Conservation (phyloP, 1,284 basidiomycete species). For the Sanghuangporus baumii region DNA sequence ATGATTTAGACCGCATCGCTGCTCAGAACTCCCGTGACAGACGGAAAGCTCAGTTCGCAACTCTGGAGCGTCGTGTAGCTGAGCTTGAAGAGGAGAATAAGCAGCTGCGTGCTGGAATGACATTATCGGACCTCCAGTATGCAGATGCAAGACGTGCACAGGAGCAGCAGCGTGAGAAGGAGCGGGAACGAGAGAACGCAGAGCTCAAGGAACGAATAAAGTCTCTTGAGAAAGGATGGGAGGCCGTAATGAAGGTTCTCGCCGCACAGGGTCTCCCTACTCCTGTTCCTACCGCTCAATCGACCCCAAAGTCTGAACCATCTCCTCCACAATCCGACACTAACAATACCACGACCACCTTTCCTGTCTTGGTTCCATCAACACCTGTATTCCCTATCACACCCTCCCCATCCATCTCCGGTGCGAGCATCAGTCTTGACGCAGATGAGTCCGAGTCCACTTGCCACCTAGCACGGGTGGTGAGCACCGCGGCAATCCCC, state of each 20-base stretch:
- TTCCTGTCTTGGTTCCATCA: conserved; percentile 29
- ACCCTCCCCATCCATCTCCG: conserved; percentile 24
- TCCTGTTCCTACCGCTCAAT: conserved; percentile 23
- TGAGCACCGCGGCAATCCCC: conserved; percentile 55
- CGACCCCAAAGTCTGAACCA: conserved; percentile 23
- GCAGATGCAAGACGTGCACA: conserved; percentile 25
- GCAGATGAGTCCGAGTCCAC: conserved; percentile 48
- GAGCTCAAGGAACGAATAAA: conserved; percentile 69
- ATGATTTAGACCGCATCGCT: conserved; percentile 50
- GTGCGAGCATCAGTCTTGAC: conserved; percentile 22
- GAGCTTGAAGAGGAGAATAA: conserved; percentile 44
- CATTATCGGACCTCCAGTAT: conserved; percentile 26
- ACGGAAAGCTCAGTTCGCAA: conserved; percentile 67
- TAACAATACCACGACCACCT: conserved; percentile 28
- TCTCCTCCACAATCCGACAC: conserved; percentile 20
- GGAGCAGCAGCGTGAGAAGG: conserved; percentile 40
- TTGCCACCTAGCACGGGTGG: conserved; percentile 95
- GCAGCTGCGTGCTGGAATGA: conserved; percentile 35
- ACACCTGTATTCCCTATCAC: conserved; percentile 28
- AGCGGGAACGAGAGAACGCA: conserved; percentile 62
- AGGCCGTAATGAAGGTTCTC: conserved; percentile 68
- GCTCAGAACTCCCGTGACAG: conserved; percentile 81
- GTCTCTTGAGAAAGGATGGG: conserved; percentile 74
- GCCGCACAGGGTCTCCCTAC: conserved; percentile 56
- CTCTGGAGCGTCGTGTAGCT: conserved; percentile 37